These are phyloP conservation scores for Penicillium brasilianum DNA, from an alignment of 2,329 filamentous ascomycete species.

Conservation along the genomic window DNA sequence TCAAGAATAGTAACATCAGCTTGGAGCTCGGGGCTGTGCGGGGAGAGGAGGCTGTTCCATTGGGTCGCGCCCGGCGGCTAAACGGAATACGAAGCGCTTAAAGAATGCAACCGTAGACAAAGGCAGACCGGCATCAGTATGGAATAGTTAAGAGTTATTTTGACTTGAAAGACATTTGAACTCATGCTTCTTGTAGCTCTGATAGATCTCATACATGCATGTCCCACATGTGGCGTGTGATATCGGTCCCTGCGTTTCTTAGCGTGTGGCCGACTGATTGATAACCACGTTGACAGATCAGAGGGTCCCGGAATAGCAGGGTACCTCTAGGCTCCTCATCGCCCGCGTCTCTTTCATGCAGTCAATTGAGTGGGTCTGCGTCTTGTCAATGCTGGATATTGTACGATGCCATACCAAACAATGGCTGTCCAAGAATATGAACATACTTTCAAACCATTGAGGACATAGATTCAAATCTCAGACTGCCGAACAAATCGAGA, in stretches of 20 bases:
- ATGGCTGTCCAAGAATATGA: no score
- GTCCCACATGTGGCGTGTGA: slow-evolving; percentile 26
- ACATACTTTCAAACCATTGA: neutral
- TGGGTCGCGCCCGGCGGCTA: slow-evolving; percentile 19
- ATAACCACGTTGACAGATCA: neutral
- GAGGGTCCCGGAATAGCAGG: neutral
- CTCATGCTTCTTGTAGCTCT: neutral
- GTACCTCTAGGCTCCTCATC: no score
- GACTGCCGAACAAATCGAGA: neutral
- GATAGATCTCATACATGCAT: slow-evolving; percentile 6
- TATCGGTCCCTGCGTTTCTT: slow-evolving; percentile 21
- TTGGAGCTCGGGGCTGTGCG: slow-evolving; percentile 19
- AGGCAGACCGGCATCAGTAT: neutral
- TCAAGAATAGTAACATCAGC: slow-evolving; percentile 20
- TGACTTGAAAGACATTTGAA: neutral
- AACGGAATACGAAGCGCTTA: slow-evolving; percentile 11
- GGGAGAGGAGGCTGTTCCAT: slow-evolving; percentile 7
- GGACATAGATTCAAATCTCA: neutral
- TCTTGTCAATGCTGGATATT: no score
- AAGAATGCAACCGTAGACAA: neutral
- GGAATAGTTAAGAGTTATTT: neutral
- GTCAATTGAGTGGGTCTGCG: no score
- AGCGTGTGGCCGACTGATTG: slow-evolving; percentile 6
- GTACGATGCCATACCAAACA: no score
- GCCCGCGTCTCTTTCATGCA: no score